These are phyloP conservation scores for Micractinium sp. DNA, from an alignment of 139 green algal species.

Conservation along the genomic window DNA sequence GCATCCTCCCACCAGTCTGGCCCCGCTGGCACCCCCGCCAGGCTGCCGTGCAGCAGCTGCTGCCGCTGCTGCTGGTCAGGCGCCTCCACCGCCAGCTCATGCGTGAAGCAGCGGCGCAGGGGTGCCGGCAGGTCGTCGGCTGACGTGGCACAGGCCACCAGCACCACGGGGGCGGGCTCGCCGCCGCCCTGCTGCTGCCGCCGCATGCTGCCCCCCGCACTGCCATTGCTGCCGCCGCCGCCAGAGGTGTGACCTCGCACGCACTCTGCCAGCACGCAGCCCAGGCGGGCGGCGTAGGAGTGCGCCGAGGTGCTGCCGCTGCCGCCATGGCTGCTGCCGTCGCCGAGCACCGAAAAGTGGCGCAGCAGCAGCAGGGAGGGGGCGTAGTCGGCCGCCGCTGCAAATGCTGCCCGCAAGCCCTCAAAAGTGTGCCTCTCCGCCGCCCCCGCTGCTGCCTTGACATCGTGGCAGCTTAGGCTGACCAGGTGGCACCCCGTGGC, in stretches of 20 bases:
- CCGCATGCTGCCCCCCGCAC: not conserved
- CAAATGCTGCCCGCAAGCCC: conserved; percentile 59
- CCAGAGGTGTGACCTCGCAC: conserved; percentile 30
- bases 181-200: not conserved
- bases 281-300: conserved; percentile 39
- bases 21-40: conserved; percentile 51
- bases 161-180: conserved; percentile 51
- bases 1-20: not conserved
- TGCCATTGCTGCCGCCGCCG: conserved; percentile 9
- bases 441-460: conserved; percentile 40
- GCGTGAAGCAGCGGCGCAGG: conserved; percentile 85
- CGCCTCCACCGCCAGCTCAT: conserved; percentile 70
- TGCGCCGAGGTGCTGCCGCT: conserved; percentile 11
- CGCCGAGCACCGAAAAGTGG: conserved; percentile 52
- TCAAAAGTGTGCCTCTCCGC: conserved; percentile 59
- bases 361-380: conserved; percentile 69
- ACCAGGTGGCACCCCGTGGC: conserved; percentile 79
- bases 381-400: conserved; percentile 56
- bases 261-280: conserved; percentile 44
- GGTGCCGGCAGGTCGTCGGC: conserved; percentile 65
- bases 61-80: conserved; percentile 48
- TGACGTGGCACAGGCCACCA: conserved; percentile 59
- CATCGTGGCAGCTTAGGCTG: conserved; percentile 65
- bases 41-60: conserved; percentile 43
- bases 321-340: conserved; percentile 29